These are phyloP conservation scores for Fusarium napiforme DNA, from an alignment of 2,329 filamentous ascomycete genomes.

Conservation along the genomic window DNA sequence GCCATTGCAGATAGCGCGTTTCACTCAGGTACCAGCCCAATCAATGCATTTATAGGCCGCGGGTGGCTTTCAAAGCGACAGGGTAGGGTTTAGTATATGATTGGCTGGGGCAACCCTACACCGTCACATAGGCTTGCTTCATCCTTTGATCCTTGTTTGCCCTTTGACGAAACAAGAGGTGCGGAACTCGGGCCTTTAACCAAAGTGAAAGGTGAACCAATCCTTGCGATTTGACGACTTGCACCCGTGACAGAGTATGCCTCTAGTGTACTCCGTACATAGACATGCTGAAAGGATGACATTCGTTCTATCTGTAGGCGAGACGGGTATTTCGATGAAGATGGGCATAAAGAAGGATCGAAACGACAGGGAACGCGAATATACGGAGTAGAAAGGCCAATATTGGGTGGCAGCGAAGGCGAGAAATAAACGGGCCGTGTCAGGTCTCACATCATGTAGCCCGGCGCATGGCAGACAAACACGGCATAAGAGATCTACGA, in stretches of 20 bases:
- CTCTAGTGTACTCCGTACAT: background rate
- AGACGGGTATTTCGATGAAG: background rate
- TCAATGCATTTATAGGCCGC: constrained; percentile 24
- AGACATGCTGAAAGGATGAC: background rate
- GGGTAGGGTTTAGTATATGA: constrained; percentile 9
- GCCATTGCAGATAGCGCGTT: constrained; percentile 36
- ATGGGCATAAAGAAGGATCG: constrained; percentile 1
- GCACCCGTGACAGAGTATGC: constrained; percentile 22
- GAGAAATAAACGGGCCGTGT: constrained; percentile 26
- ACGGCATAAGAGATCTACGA: constrained; percentile 30
- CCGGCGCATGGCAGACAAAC: constrained; percentile 30
- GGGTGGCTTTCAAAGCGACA: constrained; percentile 39
- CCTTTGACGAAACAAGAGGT: constrained; percentile 1
- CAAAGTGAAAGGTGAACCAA: constrained; percentile 21
- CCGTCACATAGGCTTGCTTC: constrained; percentile 33
- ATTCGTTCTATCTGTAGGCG: constrained; percentile 11
- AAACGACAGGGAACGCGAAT: constrained; percentile 2
- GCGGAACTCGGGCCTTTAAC: constrained; percentile 12
- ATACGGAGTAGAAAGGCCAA: background rate
- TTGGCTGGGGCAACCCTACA: constrained; percentile 24
- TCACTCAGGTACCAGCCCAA: constrained; percentile 41
- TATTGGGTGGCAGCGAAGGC: background rate
- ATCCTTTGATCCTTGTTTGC: constrained; percentile 9
- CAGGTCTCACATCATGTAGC: constrained; percentile 34
- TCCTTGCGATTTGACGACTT: constrained; percentile 26